These are phyloP conservation scores for Detonula confervacea DNA, from an alignment of 352 stramenopile species.

Conservation along the genomic window DNA sequence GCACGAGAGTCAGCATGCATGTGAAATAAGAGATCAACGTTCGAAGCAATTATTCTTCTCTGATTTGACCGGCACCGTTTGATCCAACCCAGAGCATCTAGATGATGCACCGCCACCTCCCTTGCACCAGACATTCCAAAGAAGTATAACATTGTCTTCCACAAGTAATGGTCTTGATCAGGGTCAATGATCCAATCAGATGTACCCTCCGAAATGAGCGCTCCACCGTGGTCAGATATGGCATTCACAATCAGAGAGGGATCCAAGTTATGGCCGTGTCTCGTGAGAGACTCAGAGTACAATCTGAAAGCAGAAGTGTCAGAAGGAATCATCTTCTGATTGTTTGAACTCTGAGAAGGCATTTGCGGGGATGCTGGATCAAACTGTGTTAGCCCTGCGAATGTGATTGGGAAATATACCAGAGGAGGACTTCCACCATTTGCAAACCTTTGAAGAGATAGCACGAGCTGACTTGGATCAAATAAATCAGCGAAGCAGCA, in stretches of 20 bases:
- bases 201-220: conserved; percentile 59
- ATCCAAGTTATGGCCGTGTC: conserved; percentile 84
- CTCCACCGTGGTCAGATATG: conserved; percentile 72
- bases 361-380: conserved; percentile 56
- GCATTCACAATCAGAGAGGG: conserved; percentile 60
- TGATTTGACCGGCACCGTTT: conserved; percentile 39
- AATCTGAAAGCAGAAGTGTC: conserved; percentile 80
- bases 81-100: conserved; percentile 75
- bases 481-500: conserved; percentile 88
- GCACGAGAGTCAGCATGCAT: conserved; percentile 15
- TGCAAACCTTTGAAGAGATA: conserved; percentile 60
- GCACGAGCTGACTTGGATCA: conserved; percentile 68
- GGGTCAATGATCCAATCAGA: conserved; percentile 86
- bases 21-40: conserved; percentile 84
- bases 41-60: conserved; percentile 77
- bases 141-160: conserved; percentile 87
- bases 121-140: conserved; percentile 77
- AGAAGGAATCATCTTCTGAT: conserved; percentile 67
- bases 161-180: conserved; percentile 71
- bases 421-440: conserved; percentile 41
- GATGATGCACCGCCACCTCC: conserved; percentile 59
- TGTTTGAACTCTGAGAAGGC: background rate
- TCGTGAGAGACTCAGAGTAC: conserved; percentile 78
- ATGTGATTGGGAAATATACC: conserved; percentile 88
- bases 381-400: conserved; percentile 81